Evolutionary conservation across 768 basidiomycete species (phyloP), one percentile per base, ranked within the genome.

Genomic region (Trametes maxima): DNA sequence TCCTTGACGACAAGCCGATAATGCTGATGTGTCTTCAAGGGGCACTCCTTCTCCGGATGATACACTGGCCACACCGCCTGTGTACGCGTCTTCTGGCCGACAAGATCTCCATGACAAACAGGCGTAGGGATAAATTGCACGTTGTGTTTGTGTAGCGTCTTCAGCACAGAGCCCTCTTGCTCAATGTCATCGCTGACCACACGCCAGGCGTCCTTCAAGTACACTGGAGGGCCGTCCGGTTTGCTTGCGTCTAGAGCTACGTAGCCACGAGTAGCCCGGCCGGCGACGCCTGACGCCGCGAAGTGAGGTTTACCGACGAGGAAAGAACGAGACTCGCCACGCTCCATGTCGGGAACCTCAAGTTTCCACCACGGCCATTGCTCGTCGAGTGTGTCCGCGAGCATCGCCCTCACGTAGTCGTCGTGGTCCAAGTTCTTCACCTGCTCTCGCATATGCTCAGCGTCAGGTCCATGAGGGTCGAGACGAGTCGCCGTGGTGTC

Each of bases 121-220:
- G 50, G n/a, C 11, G 47, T 57, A 1, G 57, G 57, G 13, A 43
- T 39, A 37, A 11, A 48, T 5, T 28, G 3, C 13, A 57, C 57
- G 0, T 17, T 5, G 7, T 52, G 2, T 4, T 45, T 12, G 35
- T 45, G 44, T 33, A 59, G 51, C 13, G 13, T n/a, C 22, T 53
- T 14, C 12, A 59, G 43, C 2, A 53, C 33, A 6, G 22, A 19
- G 28, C 58, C 58, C 22, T 59, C 58, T 24, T 40, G 42, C 3
- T 59, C 58, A 11, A 59, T 54, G 2, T 50, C n/a, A 2, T 36
- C 22, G 12, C 42, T 24, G 10, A 19, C 47, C 1, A 57, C 49
- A 5, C 60, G 37, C 56, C 51, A 63, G 1, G 43, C 39, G 37
- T 63, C 62, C 44, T 63, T 63, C 8, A 63, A 37, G 17, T 33